Base-by-base conservation (phyloP, 2,329 filamentous ascomycete species). In the Zymoseptoria pseudotritici region DNA sequence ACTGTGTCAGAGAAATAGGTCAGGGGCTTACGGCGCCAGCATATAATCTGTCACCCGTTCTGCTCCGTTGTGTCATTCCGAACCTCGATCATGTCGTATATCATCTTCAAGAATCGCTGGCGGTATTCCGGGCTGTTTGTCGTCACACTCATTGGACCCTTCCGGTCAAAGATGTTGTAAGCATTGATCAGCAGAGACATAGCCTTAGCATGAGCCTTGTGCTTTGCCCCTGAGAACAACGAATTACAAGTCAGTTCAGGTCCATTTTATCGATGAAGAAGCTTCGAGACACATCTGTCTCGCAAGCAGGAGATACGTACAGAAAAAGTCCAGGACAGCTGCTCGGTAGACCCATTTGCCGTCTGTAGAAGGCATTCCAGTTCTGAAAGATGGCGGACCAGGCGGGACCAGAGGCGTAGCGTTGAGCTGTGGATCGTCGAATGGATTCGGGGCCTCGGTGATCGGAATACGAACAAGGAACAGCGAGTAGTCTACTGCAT, bases 111-210 rank as follows among this genome's bases (percentile, higher is more conserved):
- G 61, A 84, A 84, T 53, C 82, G 76, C 64, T 80, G 72, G 13
- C 85, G 78, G 67, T 91, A 91, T 73, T 91, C 88, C 0, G 78
- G 76, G 9, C 86, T 83, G 5, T 83, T 82, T 0, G 88, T 87
- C 0, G 88, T 91, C 58, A 91, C 88, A 61, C 84, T 87, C 88
- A 91, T 91, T 0, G 83, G 86, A 0, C 87, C 87, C 65, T 87
- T 80, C 2, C 80, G 76, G 31, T 83, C 84, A 26, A 90, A 75
- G 11, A 80, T 67, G 66, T 90, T 90, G 57, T 71, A 73, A 11
- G 66, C 65, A 21, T 67, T 70, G 60, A 91, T 82, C 42, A 90
- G 72, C 0, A 82, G 80, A 0, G 87, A 89, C 81, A 90, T 82
- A 1, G 83, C 77, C 70, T 81, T 83, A 0, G 88, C 84, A 57